Evolutionary conservation across 164 flowering plant genomes (phyloP).

Genomic region (Pachysandra terminalis): DNA sequence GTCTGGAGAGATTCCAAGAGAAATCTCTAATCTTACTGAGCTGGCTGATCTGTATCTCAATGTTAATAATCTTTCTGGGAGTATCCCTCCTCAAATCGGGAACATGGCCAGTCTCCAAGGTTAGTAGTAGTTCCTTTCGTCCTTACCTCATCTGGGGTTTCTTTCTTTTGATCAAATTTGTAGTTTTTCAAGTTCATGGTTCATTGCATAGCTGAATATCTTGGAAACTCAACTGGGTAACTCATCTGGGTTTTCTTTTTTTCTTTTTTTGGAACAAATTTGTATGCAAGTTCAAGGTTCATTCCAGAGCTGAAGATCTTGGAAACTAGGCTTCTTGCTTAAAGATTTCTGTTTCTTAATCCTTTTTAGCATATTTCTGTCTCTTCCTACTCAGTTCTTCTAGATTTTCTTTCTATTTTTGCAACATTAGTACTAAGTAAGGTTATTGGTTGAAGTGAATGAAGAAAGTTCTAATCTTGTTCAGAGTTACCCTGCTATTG

Average conservation of each 20-base stretch:
- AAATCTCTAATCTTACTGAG: conserved; percentile 35
- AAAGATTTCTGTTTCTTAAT: too few relatives aligned
- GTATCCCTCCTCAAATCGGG: conserved; percentile 42
- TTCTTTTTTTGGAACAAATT: background rate
- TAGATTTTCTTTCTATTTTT: too few relatives aligned
- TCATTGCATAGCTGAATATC: background rate
- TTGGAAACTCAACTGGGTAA: background rate
- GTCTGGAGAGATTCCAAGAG: conserved; percentile 44
- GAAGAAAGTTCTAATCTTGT: background rate
- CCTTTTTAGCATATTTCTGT: too few relatives aligned
- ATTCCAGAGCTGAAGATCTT: too few relatives aligned
- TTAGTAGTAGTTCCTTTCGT: conserved; percentile 11
- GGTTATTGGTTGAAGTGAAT: background rate
- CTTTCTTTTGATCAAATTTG: background rate
- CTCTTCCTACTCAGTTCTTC: too few relatives aligned
- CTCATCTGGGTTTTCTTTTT: background rate
- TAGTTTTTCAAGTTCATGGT: too few relatives aligned
- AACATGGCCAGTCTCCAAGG: conserved; percentile 45
- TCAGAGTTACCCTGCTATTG: background rate
- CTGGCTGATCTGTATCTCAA: conserved; percentile 48
- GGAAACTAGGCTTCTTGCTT: too few relatives aligned
- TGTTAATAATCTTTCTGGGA: conserved; percentile 48
- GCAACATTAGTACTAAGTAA: too few relatives aligned
- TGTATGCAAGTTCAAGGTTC: too few relatives aligned
- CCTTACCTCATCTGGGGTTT: background rate